Evolutionary conservation across 1,139 yeast species (phyloP), one percentile per base, ranked within the genome.

Genomic region (Suhomyces guaymorum): DNA sequence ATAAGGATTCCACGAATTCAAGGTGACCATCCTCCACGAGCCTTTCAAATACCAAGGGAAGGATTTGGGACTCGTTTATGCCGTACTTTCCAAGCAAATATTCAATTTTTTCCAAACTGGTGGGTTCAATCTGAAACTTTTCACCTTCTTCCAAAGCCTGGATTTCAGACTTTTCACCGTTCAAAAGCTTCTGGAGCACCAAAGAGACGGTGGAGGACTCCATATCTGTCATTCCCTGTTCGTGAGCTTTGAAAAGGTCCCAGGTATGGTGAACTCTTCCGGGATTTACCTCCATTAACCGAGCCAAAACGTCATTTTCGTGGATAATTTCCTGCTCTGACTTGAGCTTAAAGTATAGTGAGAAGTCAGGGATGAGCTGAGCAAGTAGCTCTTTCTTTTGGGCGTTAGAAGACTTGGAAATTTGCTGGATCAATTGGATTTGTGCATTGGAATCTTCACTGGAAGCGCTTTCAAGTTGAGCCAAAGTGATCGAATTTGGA

Each of bases 241-340:
- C 46, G 32, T 65, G 65, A 29, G 55, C 55, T 18, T 52, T 43
- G 32, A 55, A 57, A 25, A 70, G 47, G 13, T 69, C 73, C 55
- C 60, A 54, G 20, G 69, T 52, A 17, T 52, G 44, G 38, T 55
- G 58, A 1, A 65, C 75, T 38, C 76, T 48, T 13, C 73, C 75
- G 0, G 75, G 74, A 39, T 70, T 70, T 19, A 53, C 44, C 9
- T 47, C 42, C 11, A 70, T 56, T 14, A 67, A 49, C 11, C 55
- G 42, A 12, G 46, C 26, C 33, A 49, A 23, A 28, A 44, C 15
- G 25, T 42, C 43, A 38, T 35, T 11, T 41, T 41, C 21, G 15
- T 31, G 30, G 27, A 42, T 22, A 10, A 41, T 28, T 47, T 54
- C 46, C 4, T 25, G 24, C n/a, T 44, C 42, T 6, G 41, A 23